These are phyloP conservation scores for Lyophyllum atratum DNA, from an alignment of 768 basidiomycete species.

Conservation along the genomic window DNA sequence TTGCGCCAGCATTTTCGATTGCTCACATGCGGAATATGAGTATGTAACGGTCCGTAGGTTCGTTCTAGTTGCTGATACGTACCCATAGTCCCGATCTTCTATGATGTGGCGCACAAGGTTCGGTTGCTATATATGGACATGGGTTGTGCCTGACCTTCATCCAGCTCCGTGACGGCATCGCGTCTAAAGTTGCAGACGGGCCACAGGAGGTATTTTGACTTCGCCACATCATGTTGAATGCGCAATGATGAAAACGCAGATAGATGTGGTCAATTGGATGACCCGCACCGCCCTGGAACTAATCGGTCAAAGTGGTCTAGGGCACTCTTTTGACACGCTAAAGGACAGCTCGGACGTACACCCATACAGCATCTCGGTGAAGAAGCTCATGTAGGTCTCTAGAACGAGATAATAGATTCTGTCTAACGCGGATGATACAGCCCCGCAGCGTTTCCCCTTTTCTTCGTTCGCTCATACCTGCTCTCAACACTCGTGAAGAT, in stretches of 20 bases:
- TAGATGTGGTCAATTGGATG: conserved; percentile 27
- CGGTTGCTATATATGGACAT: neutral
- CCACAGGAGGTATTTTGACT: conserved; percentile 6
- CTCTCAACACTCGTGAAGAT: conserved; percentile 29
- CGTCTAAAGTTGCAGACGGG: neutral
- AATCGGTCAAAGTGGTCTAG: conserved; percentile 31
- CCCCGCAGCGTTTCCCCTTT: neutral
- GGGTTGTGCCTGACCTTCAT: neutral
- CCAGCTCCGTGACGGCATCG: neutral
- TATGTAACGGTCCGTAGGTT: neutral
- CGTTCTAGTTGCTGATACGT: conserved; percentile 11
- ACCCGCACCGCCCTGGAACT: conserved; percentile 29
- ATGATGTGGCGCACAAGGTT: conserved; percentile 10
- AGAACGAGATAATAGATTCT: conserved; percentile 1
- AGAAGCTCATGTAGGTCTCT: conserved; percentile 22
- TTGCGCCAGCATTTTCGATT: conserved; percentile 30
- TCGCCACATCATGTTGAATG: neutral
- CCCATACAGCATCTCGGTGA: conserved; percentile 26
- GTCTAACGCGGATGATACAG: neutral
- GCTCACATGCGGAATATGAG: conserved; percentile 24
- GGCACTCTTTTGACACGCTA: conserved; percentile 30
- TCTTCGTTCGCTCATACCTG: conserved; percentile 13
- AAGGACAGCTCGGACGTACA: conserved; percentile 22
- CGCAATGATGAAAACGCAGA: conserved; percentile 8
- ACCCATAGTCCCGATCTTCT: conserved; percentile 23